Base-by-base conservation (phyloP, 2,329 filamentous ascomycete genomes). In the Xylariaceae sp. region DNA sequence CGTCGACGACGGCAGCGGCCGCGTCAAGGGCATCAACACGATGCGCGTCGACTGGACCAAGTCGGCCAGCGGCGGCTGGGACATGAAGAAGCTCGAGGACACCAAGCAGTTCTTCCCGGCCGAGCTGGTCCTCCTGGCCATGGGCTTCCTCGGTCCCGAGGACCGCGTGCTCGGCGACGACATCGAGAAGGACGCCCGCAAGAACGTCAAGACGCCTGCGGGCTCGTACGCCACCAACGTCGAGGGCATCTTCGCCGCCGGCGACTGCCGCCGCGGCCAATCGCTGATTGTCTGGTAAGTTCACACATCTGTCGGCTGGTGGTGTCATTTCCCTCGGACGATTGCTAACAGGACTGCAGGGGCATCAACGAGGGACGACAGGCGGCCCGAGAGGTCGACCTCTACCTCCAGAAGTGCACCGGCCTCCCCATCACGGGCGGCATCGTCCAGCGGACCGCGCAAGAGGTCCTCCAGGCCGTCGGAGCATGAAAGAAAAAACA, bases 351-450 rank as follows among this genome's bases (percentile, higher is more conserved):
- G n/a, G n/a, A n/a, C 31, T 19, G 6, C 43, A 83, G 80, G 83
- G 90, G 89, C 58, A 96, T 96, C 70, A 96, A 96, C 58, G 90
- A 96, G 66, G 90, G 90, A 52, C 84, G 90, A 50, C 85, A 92
- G 67, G 82, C 83, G 50, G 90, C 90, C 52, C 83, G 90, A 42
- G 89, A 96, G 61, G 83, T 95, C 36, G 90, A 96, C 59, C 62
- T 86, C 33, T 94, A 77, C 70, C 80, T 96, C 28, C 85, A 84
- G 61, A 76, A 82, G 43, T 75, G 77, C 55, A 89, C 84, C 38
- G 75, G 75, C 53, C 74, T 96, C 30, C 90, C 90, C 8, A 83
- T 94, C 35, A 94, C 89, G 21, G 90, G 90, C 56, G 90, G 90
- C 58, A 94, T 96, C 49, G 73, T 94, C 46, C 92, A 90, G 68